Percentiles rank a stretch among this genome's conserved stretches.
Conservation (phyloP, 805 yeast species). For the Scheffersomyces lignosus region DNA sequence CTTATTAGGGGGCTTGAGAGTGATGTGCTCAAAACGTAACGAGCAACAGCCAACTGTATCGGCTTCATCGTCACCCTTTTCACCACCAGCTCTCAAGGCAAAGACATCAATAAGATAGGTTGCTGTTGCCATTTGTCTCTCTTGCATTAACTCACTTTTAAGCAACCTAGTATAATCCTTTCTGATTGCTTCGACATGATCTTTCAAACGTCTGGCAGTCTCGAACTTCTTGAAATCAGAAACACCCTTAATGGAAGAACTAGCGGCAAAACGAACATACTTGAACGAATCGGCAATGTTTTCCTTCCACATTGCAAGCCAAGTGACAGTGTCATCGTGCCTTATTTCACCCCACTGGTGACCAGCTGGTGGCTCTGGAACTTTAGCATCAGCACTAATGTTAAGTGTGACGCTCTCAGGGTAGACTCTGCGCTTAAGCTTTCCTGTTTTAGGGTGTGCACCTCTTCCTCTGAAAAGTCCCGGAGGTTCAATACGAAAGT, state of each 20-base stretch:
- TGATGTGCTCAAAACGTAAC: slow-evolving; percentile 83
- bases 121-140: slow-evolving; percentile 91
- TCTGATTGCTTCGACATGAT: slow-evolving; percentile 71
- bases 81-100: slow-evolving; percentile 98
- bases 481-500: slow-evolving; percentile 94
- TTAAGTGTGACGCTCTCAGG: slow-evolving; percentile 92
- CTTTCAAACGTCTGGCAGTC: slow-evolving; percentile 82
- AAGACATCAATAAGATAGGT: slow-evolving; percentile 88
- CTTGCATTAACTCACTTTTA: slow-evolving; percentile 74
- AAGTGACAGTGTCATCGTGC: slow-evolving; percentile 87
- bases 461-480: slow-evolving; percentile 96
- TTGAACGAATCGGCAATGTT: slow-evolving; percentile 81
- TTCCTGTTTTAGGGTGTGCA: slow-evolving; percentile 95
- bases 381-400: slow-evolving; percentile 64
- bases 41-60: slow-evolving; percentile 99
- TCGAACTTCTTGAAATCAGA: slow-evolving; percentile 91
- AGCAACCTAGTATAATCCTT: slow-evolving; percentile 69
- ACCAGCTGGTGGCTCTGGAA: slow-evolving; percentile 85
- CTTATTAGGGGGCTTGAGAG: slow-evolving; percentile 78
- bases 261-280: slow-evolving; percentile 89
- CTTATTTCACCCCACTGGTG: slow-evolving; percentile 87
- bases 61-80: slow-evolving; percentile 95
- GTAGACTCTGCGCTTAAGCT: slow-evolving; percentile 75
- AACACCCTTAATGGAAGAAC: slow-evolving; percentile 86
- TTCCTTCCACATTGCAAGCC: slow-evolving; percentile 98